Conservation (phyloP, 1,284 basidiomycete genomes). For the Ganoderma multipileum region DNA sequence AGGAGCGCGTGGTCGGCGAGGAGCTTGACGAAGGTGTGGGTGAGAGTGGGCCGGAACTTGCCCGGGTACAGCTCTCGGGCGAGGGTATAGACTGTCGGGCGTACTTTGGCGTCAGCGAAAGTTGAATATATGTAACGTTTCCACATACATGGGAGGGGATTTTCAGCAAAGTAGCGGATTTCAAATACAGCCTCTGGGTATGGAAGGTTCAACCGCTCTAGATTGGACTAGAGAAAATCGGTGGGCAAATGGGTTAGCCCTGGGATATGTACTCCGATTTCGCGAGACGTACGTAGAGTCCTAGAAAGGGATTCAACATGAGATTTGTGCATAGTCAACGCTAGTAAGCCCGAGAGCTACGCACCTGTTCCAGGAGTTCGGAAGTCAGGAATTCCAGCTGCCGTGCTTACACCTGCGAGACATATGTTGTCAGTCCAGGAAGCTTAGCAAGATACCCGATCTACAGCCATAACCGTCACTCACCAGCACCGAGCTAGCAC, state of each 20-base stretch:
- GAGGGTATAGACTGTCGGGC: slow-evolving; percentile 76
- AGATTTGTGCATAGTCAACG: not conserved
- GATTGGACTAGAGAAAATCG: slow-evolving; percentile 61
- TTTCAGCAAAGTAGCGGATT: slow-evolving; percentile 74
- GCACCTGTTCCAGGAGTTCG: slow-evolving; percentile 77
- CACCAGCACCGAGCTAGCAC: slow-evolving; percentile 66
- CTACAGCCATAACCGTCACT: slow-evolving; percentile 18
- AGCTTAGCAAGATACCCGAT: not conserved
- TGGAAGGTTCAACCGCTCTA: slow-evolving; percentile 75
- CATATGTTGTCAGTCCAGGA: not conserved
- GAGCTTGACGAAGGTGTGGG: slow-evolving; percentile 90
- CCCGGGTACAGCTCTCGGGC: slow-evolving; percentile 93
- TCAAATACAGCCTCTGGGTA: slow-evolving; percentile 86
- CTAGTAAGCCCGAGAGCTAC: slow-evolving; percentile 23
- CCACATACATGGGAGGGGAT: slow-evolving; percentile 74
- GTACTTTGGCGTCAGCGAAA: not conserved
- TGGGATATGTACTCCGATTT: not conserved
- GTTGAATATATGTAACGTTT: not conserved
- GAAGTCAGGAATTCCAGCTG: slow-evolving; percentile 85
- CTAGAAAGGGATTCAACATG: slow-evolving; percentile 40
- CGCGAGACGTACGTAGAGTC: slow-evolving; percentile 57
- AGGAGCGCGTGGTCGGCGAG: slow-evolving; percentile 72
- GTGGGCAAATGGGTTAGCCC: not conserved
- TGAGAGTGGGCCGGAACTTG: slow-evolving; percentile 84
- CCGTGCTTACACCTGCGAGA: slow-evolving; percentile 71